Evolutionary conservation across 768 basidiomycete genomes (phyloP), one percentile per base, ranked within the genome.

Genomic region (Gymnopilus dilepis): DNA sequence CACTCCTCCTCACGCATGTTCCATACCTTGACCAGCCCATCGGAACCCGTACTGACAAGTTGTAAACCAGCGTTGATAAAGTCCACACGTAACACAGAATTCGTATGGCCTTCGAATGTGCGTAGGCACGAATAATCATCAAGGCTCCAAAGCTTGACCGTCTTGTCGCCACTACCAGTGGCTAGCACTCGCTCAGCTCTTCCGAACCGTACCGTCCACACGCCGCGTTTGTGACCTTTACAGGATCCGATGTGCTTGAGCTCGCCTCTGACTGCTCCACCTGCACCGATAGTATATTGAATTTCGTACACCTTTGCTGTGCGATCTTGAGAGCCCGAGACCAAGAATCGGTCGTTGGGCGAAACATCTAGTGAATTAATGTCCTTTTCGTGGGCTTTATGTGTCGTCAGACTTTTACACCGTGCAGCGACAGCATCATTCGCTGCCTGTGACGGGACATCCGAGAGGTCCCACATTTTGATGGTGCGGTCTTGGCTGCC

Each of bases 81-180:
- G 69, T 95, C 94, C 30, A 99, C 93, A 54, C 96, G 80, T 56
- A 99, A 76, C 31, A 99, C 95, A 12, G 97, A 97, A 74, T 98
- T 99, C 7, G 95, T 94, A 74, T 99, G 97, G 0, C 97, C 97
- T 77, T 99, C 97, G 68, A 99, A 95, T 21, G 97, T 99, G 83
- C 95, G 87, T 63, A 99, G 72, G 73, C 97, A 99, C 24, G 92
- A 86, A 75, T 90, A 97, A 71, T 98, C 94, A 64, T 96, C 92
- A 65, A 99, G 74, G 75, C 82, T 95, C 97, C 97, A 99, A 31
- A 99, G 76, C 73, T 91, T 94, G 65, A 99, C 85, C 0, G 95
- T 95, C 75, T 93, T 92, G 76, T 99, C 97, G 3, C 95, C 95
- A 63, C 95, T 97, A 40, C 94, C 97, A 8, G 93, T 96, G 55